A percentile compares a stretch with the other conserved stretches of the same genome.
Conservation (phyloP, 257 asterid species). For the Cruciata laevipes region DNA sequence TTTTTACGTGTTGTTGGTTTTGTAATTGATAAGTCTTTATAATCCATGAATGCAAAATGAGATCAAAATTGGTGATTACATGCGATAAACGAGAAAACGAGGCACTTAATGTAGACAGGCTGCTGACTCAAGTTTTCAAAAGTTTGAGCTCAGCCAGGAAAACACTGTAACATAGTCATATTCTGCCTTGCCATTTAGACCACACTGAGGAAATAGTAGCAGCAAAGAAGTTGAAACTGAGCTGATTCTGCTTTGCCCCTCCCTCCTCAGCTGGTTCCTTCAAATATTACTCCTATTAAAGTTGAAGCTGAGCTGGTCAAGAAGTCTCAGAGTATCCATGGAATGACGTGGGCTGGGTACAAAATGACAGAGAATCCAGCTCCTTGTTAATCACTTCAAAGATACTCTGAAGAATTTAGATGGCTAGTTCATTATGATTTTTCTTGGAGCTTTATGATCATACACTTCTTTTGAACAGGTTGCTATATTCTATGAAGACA, state of each 20-base stretch:
- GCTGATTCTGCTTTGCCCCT: slow-evolving; percentile 49
- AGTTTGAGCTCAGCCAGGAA: too few relatives aligned
- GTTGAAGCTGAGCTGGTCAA: slow-evolving; percentile 36
- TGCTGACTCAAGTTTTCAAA: too few relatives aligned
- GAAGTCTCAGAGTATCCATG: slow-evolving; percentile 60
- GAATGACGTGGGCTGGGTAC: slow-evolving; percentile 70
- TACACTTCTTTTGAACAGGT: slow-evolving; percentile 37
- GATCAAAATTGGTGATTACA: too few relatives aligned
- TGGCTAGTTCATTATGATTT: slow-evolving; percentile 22
- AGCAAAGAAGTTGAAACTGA: slow-evolving; percentile 25
- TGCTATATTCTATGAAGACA: slow-evolving; percentile 85
- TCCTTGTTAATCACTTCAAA: slow-evolving; percentile 78
- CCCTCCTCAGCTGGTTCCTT: slow-evolving; percentile 74
- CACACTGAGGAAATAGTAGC: too few relatives aligned
- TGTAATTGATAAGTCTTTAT: too few relatives aligned
- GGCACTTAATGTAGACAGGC: too few relatives aligned
- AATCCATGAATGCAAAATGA: too few relatives aligned
- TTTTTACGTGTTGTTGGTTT: too few relatives aligned
- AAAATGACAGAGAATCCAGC: slow-evolving; percentile 63
- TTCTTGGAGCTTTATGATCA: background rate
- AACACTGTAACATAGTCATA: too few relatives aligned
- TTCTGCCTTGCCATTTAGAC: too few relatives aligned
- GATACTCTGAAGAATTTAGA: slow-evolving; percentile 54
- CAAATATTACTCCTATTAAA: slow-evolving; percentile 50
- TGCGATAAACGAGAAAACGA: too few relatives aligned